phyloP scores from a whole-genome alignment of 495 filamentous ascomycete genomes.

The Annulohypoxylon nitens region DNA sequence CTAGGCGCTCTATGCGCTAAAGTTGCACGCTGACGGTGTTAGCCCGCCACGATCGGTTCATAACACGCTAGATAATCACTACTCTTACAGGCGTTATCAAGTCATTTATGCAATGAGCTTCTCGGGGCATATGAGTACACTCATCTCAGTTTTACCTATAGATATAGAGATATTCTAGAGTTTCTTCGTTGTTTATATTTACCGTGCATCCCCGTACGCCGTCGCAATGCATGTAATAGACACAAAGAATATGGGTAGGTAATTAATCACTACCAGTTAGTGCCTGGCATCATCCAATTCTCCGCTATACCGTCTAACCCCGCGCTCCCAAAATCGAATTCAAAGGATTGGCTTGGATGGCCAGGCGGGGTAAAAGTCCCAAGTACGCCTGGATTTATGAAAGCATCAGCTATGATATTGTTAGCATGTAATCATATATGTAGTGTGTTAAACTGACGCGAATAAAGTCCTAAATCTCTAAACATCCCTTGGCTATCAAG shows the following conservation, averaged over 20 bases:
- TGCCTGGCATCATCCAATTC: slow-evolving; percentile 14
- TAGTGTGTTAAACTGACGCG: slow-evolving; percentile 5
- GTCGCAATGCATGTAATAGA: not conserved
- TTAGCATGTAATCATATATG: slow-evolving; percentile 1
- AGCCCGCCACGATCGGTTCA: not conserved
- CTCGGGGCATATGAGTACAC: too few species aligned
- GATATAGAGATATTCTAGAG: not conserved
- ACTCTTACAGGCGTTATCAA: too few species aligned
- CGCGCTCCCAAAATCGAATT: slow-evolving; percentile 9
- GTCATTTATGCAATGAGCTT: too few species aligned
- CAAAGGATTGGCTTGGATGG: slow-evolving; percentile 5
- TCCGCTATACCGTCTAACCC: not conserved
- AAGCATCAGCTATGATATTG: slow-evolving; percentile 7
- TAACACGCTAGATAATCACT: not conserved
- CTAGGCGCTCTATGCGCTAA: too few species aligned
- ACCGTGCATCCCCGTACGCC: not conserved
- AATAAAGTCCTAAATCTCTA: slow-evolving; percentile 22
- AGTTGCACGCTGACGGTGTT: too few species aligned
- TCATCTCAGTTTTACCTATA: not conserved
- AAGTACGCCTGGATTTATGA: slow-evolving; percentile 2
- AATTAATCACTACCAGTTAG: slow-evolving; percentile 18
- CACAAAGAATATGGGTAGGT: not conserved
- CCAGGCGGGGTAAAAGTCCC: slow-evolving; percentile 11
- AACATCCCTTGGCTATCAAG: slow-evolving; percentile 18
- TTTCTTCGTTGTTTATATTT: not conserved